phyloP scores from a whole-genome alignment of 2,329 filamentous ascomycete species.

The Penicillium italicum region DNA sequence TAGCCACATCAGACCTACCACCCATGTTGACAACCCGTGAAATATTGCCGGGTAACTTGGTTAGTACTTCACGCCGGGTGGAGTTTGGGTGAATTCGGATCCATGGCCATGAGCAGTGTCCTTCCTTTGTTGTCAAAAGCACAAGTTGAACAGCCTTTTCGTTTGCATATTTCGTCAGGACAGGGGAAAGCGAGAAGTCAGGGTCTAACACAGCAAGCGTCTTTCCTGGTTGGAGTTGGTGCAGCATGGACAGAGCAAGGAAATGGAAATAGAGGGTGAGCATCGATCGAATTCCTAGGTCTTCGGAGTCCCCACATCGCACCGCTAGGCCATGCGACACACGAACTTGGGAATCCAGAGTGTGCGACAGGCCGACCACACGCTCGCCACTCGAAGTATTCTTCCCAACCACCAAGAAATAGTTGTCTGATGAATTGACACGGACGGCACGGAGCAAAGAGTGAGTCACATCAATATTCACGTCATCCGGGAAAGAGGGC shows the following conservation, averaged over 20 bases:
- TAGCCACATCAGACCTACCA: not conserved
- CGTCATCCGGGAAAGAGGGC: not conserved
- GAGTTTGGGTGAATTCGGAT: conserved; percentile 14
- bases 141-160: conserved; percentile 14
- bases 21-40: conserved; percentile 9
- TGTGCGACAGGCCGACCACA: conserved; percentile 13
- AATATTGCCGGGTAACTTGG: conserved; percentile 9
- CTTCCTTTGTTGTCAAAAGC: conserved; percentile 16
- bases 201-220: conserved; percentile 17
- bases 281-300: conserved; percentile 8
- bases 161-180: conserved; percentile 10
- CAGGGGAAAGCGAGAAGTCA: conserved; percentile 16
- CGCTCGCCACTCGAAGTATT: not conserved
- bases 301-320: conserved; percentile 5
- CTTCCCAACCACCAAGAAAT: conserved; percentile 17
- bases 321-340: conserved; percentile 5
- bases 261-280: conserved; percentile 16
- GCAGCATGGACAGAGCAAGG: conserved; percentile 10
- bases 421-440: conserved; percentile 2
- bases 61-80: conserved; percentile 12
- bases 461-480: conserved; percentile 9
- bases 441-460: conserved; percentile 15
- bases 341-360: conserved; percentile 9
- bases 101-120: conserved; percentile 13
- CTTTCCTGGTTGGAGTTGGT: conserved; percentile 5